Percentiles rank a stretch among this genome's conserved stretches.
phyloP scores from a whole-genome alignment of 768 basidiomycete species.

The Amylocystis lapponica region DNA sequence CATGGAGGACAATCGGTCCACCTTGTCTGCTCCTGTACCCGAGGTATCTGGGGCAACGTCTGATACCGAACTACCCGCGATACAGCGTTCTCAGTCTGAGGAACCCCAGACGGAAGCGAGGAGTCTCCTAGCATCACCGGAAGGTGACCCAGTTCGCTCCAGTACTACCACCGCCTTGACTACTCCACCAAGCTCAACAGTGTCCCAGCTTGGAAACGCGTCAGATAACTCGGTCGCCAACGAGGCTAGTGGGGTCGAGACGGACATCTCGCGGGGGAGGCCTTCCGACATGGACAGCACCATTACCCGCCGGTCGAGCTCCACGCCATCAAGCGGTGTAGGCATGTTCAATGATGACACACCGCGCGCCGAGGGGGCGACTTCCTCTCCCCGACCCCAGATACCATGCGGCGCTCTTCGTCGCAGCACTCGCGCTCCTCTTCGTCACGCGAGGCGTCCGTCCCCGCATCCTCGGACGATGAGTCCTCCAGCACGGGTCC shows the following conservation, averaged over 20 bases:
- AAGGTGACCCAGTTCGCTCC: conserved; percentile 17
- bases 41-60: conserved; percentile 11
- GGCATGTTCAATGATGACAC: neutral
- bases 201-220: too few relatives aligned
- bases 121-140: conserved; percentile 11
- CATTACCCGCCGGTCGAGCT: conserved; percentile 9
- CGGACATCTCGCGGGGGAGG: conserved; percentile 9
- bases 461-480: conserved; percentile 31
- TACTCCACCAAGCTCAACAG: too few relatives aligned
- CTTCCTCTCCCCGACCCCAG: conserved; percentile 7
- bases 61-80: conserved; percentile 12
- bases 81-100: conserved; percentile 27
- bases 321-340: conserved; percentile 4
- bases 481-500: conserved; percentile 4
- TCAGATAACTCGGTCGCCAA: too few relatives aligned
- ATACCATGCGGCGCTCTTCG: conserved; percentile 32
- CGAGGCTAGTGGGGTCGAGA: conserved; percentile 17
- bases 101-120: conserved; percentile 13
- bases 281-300: conserved; percentile 5
- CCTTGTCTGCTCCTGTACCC: conserved; percentile 31
- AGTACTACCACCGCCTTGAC: too few relatives aligned
- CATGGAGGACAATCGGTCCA: conserved; percentile 19
- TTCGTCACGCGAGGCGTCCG: conserved; percentile 30
- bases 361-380: conserved; percentile 5
- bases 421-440: conserved; percentile 38